phyloP scores from a whole-genome alignment of 352 stramenopile genomes.

The Phytopythium vexans region DNA sequence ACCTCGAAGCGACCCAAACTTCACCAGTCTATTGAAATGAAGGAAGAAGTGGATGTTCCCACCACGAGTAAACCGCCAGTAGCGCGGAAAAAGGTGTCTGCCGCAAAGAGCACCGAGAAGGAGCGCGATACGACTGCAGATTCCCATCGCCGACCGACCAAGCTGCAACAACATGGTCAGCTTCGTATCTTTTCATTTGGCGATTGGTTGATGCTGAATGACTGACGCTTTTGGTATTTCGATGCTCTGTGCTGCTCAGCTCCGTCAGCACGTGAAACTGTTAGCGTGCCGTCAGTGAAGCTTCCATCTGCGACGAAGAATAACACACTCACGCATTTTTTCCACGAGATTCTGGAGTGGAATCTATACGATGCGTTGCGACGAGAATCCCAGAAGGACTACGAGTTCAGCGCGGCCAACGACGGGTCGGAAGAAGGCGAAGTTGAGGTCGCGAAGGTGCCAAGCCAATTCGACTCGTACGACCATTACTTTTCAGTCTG shows the following conservation, averaged over 20 bases:
- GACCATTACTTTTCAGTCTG: conserved; percentile 89
- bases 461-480: conserved; percentile 84
- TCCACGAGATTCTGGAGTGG: conserved; percentile 83
- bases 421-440: conserved; percentile 76
- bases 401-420: conserved; percentile 46
- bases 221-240: too few species aligned
- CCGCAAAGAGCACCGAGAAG: not conserved
- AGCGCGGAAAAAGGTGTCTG: conserved; percentile 9
- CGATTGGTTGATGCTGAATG: too few species aligned
- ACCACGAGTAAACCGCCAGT: not conserved
- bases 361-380: conserved; percentile 63
- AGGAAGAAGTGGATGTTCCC: conserved; percentile 7
- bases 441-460: conserved; percentile 62
- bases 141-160: conserved; percentile 61
- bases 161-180: conserved; percentile 53
- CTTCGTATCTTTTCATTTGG: not conserved
- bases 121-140: conserved; percentile 32
- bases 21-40: conserved; percentile 10
- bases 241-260: not conserved
- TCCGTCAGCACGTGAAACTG: not conserved
- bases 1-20: conserved; percentile 1
- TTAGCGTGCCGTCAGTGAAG: too few species aligned
- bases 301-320: conserved; percentile 16
- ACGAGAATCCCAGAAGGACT: conserved; percentile 51
- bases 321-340: conserved; percentile 80